Conservation (phyloP, 805 yeast genomes). For the Suhomyces sp. region DNA sequence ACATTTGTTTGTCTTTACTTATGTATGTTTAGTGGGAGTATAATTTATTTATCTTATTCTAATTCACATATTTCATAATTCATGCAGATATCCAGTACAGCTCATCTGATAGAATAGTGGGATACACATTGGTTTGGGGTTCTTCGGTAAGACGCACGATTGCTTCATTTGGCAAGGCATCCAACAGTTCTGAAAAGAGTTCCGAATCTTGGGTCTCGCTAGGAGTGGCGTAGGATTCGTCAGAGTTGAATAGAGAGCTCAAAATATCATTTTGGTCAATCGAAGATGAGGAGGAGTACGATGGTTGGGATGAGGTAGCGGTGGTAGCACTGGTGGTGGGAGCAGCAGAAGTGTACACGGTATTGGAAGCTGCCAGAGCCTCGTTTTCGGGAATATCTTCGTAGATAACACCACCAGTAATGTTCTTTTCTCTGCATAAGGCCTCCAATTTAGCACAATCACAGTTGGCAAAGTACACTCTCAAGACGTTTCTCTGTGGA, state of each 20-base stretch:
- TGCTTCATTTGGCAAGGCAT: conserved; percentile 20
- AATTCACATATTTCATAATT: conserved; percentile 22
- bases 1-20: not conserved
- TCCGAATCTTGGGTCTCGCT: conserved; percentile 13
- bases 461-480: conserved; percentile 71
- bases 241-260: conserved; percentile 17
- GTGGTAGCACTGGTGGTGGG: not conserved
- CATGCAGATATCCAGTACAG: conserved; percentile 18
- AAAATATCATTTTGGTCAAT: conserved; percentile 20
- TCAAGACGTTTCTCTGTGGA: conserved; percentile 34
- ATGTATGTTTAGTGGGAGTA: too few relatives aligned
- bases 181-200: conserved; percentile 10
- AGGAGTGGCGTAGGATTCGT: conserved; percentile 13
- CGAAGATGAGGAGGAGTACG: not conserved
- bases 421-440: conserved; percentile 57
- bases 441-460: conserved; percentile 55
- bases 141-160: conserved; percentile 11
- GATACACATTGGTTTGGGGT: conserved; percentile 1
- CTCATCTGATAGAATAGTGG: conserved; percentile 12
- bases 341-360: not conserved
- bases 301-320: not conserved
- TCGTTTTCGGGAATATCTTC: conserved; percentile 21
- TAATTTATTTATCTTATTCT: not conserved
- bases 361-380: not conserved
- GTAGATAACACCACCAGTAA: conserved; percentile 54